Conservation (phyloP, 1,284 basidiomycete species). For the Cutaneotrichosporon curvatum region DNA sequence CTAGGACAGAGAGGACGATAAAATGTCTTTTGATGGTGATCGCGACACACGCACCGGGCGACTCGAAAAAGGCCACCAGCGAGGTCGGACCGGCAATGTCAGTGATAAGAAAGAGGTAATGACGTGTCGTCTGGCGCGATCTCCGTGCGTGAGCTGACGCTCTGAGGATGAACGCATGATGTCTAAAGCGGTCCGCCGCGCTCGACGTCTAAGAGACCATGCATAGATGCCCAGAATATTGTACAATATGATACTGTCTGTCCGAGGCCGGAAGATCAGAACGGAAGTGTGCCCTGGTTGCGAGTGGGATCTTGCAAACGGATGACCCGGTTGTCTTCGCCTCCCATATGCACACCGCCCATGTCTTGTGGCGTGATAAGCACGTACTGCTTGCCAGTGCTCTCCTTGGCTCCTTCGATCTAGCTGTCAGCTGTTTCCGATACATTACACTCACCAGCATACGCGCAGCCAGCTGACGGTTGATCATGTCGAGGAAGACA, state of each 20-base stretch:
- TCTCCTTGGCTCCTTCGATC: conserved; percentile 78
- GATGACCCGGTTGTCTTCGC: conserved; percentile 30
- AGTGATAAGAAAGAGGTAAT: too few species aligned
- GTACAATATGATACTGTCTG: too few species aligned
- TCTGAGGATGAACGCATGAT: too few species aligned
- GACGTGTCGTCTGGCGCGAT: too few species aligned
- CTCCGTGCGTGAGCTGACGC: too few species aligned
- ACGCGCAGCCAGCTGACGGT: conserved; percentile 80
- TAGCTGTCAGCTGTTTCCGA: conserved; percentile 35
- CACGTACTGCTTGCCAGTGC: conserved; percentile 80
- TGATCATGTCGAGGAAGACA: conserved; percentile 93
- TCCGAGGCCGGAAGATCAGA: too few species aligned
- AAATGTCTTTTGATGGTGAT: background rate
- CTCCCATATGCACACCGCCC: conserved; percentile 30
- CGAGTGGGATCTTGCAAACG: conserved; percentile 38
- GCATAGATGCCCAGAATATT: too few species aligned
- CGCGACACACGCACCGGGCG: too few species aligned
- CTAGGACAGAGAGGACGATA: background rate
- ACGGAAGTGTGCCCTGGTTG: conserved; percentile 18
- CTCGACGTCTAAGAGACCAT: too few species aligned
- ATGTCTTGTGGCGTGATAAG: conserved; percentile 69
- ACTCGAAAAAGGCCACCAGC: too few species aligned
- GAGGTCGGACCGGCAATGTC: too few species aligned
- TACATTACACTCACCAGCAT: conserved; percentile 84
- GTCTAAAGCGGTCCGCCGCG: too few species aligned